phyloP scores from a whole-genome alignment of 2,329 filamentous ascomycete species.

The Arthrobotrys musiformis region DNA sequence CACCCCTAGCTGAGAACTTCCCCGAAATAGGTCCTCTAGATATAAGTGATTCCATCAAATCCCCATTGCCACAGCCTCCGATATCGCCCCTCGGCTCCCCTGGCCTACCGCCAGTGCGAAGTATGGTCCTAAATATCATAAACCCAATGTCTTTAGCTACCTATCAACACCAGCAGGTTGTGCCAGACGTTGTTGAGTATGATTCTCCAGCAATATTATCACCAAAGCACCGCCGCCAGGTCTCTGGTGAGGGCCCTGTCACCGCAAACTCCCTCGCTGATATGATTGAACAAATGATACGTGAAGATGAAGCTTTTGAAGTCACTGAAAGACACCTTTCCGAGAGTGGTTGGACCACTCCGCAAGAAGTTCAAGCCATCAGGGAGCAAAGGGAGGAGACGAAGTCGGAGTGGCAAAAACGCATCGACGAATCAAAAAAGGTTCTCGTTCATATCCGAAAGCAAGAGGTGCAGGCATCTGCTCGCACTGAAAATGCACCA shows the following conservation, averaged over 20 bases:
- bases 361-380: conserved; percentile 59
- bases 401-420: conserved; percentile 57
- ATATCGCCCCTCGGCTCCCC: conserved; percentile 56
- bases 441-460: conserved; percentile 58
- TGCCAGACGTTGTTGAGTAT: conserved; percentile 48
- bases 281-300: conserved; percentile 60
- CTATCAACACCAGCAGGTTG: conserved; percentile 51
- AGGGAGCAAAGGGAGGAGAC: conserved; percentile 57
- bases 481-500: conserved; percentile 13
- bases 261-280: conserved; percentile 59
- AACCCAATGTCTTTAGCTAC: conserved; percentile 56
- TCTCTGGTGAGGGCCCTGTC: conserved; percentile 54
- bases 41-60: conserved; percentile 30
- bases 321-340: conserved; percentile 57
- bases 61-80: conserved; percentile 48
- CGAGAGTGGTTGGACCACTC: conserved; percentile 59
- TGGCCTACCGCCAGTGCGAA: conserved; percentile 53
- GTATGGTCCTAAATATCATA: conserved; percentile 54
- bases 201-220: conserved; percentile 51
- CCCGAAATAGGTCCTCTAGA: conserved; percentile 25
- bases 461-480: conserved; percentile 33
- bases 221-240: conserved; percentile 47
- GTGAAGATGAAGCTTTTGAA: conserved; percentile 58
- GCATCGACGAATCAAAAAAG: conserved; percentile 59
- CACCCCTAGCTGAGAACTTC: conserved; percentile 40